phyloP scores from a whole-genome alignment of 352 stramenopile species.

The Pythium plurisporium region DNA sequence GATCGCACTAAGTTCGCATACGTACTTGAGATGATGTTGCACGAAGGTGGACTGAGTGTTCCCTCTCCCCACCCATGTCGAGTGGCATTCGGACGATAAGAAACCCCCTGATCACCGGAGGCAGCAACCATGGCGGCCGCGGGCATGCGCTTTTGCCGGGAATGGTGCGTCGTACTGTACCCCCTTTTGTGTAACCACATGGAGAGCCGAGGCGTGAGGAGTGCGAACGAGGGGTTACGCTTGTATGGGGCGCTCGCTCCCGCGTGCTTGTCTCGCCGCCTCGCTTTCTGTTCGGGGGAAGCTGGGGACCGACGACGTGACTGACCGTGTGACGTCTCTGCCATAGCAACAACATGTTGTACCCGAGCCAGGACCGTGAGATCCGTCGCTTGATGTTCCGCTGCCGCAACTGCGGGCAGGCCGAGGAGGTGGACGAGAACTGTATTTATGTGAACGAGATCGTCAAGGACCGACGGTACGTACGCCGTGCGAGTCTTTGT shows the following conservation, averaged over 20 bases:
- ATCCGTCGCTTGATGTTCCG: constrained; percentile 81
- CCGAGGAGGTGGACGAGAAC: constrained; percentile 83
- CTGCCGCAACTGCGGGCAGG: constrained; percentile 84
- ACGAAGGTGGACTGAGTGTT: constrained; percentile 17
- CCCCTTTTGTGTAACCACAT: not conserved
- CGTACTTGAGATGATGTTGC: constrained; percentile 14
- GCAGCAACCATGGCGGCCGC: constrained; percentile 57
- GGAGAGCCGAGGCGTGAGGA: too few species aligned
- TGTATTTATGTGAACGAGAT: constrained; percentile 92
- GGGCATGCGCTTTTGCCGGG: constrained; percentile 85
- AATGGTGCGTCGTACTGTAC: constrained; percentile 54
- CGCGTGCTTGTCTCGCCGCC: too few species aligned
- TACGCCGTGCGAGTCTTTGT: not conserved
- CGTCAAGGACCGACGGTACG: constrained; percentile 83
- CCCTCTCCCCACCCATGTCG: not conserved
- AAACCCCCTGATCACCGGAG: too few species aligned
- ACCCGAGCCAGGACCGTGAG: constrained; percentile 85
- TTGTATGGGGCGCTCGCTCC: too few species aligned
- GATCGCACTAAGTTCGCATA: constrained; percentile 17
- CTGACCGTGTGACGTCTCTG: not conserved
- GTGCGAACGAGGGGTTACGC: too few species aligned
- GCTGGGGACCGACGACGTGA: not conserved
- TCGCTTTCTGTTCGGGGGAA: too few species aligned
- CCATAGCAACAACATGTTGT: constrained; percentile 89
- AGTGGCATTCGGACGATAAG: too few species aligned